Evolutionary conservation across 768 basidiomycete species (phyloP).

Genomic region (Pisolithus albus): DNA sequence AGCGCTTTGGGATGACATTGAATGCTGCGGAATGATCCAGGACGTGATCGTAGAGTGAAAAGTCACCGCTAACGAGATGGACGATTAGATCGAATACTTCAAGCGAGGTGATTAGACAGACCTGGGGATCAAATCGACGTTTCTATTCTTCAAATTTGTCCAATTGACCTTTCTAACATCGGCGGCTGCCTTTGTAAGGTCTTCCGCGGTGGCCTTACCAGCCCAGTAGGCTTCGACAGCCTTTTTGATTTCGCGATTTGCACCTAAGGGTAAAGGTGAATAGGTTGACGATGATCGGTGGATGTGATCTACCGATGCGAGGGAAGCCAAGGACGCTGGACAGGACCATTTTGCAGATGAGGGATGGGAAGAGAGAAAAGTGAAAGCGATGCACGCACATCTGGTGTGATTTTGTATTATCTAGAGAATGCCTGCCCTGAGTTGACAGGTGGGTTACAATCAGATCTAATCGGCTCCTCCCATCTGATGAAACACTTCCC

Average conservation of each 20-base stretch:
- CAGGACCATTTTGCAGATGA: slow-evolving; percentile 48
- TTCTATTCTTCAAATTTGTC: slow-evolving; percentile 74
- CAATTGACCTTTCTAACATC: slow-evolving; percentile 86
- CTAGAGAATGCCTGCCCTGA: slow-evolving; percentile 28
- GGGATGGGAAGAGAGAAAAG: slow-evolving; percentile 13
- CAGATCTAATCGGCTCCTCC: background rate
- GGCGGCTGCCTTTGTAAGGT: slow-evolving; percentile 81
- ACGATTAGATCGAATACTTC: slow-evolving; percentile 9
- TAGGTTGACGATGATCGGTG: background rate
- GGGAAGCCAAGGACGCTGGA: slow-evolving; percentile 91
- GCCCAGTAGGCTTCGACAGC: slow-evolving; percentile 99
- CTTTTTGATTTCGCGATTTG: slow-evolving; percentile 94
- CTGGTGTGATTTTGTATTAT: slow-evolving; percentile 24
- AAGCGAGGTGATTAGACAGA: slow-evolving; percentile 29
- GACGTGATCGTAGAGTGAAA: slow-evolving; percentile 97
- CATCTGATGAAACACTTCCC: background rate
- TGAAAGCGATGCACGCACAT: background rate
- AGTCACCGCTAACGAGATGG: slow-evolving; percentile 71
- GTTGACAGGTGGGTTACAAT: slow-evolving; percentile 2
- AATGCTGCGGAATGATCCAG: slow-evolving; percentile 94
- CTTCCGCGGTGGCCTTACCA: slow-evolving; percentile 80
- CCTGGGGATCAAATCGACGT: slow-evolving; percentile 92
- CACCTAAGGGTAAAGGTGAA: slow-evolving; percentile 42
- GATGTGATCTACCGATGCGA: slow-evolving; percentile 52
- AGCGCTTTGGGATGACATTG: slow-evolving; percentile 95